Base-by-base conservation (phyloP, 2,329 filamentous ascomycete genomes). In the Fusarium piperis region DNA sequence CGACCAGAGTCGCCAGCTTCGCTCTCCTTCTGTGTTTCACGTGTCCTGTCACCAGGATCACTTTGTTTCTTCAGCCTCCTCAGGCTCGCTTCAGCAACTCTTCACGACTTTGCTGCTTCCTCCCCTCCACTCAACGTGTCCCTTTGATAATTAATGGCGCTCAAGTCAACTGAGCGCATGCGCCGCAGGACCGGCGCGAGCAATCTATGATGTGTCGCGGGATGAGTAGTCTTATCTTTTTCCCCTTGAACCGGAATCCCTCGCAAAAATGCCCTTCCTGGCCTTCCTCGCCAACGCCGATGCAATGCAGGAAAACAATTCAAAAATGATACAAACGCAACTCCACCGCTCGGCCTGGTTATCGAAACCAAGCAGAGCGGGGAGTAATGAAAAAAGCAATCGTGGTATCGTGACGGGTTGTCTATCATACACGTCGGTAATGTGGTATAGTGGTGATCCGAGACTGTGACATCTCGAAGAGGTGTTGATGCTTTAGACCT, bases 241-340 rank as follows among this genome's bases (percentile, higher is more conserved):
- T 59, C 58, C 63, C 76, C 75, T 65, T 75, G 67, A 73, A 77
- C 76, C 79, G 77, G 75, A 72, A 75, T 77, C 55, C 77, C 64
- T 79, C 77, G 67, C 68, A 61, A 72, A 75, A 70, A 70, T 77
- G 74, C 77, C 73, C 74, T 72, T 73, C 74, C 74, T 72, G 61
- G 62, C 73, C 77, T 65, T 77, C 78, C 81, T 78, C 78, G 71
- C 81, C 78, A 89, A 89, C 87, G 87, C 87, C 87, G 80, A 76
- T 89, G 87, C 87, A 86, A 89, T 89, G 87, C 87, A 84, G 63
- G 70, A 78, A 74, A 78, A 67, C 62, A 73, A 77, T 76, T 74
- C 67, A 74, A 74, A 81, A 79, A 78, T 81, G 78, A 77, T 83
- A 83, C 81, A 84, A 76, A 78, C 76, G 74, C 76, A 65, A 48